phyloP scores from a whole-genome alignment of 129 eudicot genomes.

The Flaveria trinervia region DNA sequence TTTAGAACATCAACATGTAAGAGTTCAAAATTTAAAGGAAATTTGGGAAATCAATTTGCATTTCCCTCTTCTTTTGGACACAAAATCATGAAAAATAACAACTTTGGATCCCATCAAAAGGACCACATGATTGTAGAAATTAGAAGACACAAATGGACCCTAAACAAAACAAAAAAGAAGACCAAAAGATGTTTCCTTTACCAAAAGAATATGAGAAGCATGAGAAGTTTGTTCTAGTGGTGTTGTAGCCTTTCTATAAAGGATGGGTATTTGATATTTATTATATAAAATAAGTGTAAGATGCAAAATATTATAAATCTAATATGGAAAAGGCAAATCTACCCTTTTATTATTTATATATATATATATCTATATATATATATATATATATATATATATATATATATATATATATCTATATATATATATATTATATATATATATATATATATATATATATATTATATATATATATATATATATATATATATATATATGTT shows the following conservation, averaged over 20 bases:
- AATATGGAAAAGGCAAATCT: not conserved
- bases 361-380: no score
- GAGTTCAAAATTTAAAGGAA: not conserved
- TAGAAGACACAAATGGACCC: constrained; percentile 36
- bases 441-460: no score
- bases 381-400: no score
- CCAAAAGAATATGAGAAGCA: constrained; percentile 26
- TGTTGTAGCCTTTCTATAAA: constrained; percentile 21
- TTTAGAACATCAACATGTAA: constrained; percentile 19
- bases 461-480: no score
- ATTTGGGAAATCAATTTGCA: constrained; percentile 16
- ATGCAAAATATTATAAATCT: not conserved
- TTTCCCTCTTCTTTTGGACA: constrained; percentile 25
- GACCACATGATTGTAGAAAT: constrained; percentile 27
- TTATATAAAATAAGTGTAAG: constrained; percentile 7
- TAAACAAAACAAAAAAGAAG: constrained; percentile 18
- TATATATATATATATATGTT: no score
- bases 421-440: no score
- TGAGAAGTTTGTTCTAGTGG: constrained; percentile 30
- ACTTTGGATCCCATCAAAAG: constrained; percentile 31
- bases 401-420: no score
- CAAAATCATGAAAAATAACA: constrained; percentile 25
- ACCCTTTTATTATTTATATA: no score
- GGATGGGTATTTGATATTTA: not conserved
- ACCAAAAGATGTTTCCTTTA: constrained; percentile 28